Base-by-base conservation (phyloP, 805 yeast genomes). In the Saccharomyces jurei region DNA sequence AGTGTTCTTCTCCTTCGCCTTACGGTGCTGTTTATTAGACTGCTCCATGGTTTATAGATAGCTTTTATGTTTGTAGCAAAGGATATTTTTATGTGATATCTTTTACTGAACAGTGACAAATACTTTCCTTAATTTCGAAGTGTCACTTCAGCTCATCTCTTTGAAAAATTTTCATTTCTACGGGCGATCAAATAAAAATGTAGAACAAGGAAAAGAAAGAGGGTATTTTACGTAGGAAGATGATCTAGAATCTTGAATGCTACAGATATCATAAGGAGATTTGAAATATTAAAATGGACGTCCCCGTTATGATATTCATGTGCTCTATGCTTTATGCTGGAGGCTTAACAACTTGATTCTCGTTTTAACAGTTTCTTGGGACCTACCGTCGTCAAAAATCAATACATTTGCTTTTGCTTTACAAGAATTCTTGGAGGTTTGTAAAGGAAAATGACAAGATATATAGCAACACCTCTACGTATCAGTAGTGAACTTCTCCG, bases 1-100 rank as follows among this genome's bases (percentile, higher is more conserved):
- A 1, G 90, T 76, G 32, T 77, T 79, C 65, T 72, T 75, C 46
- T 72, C 73, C 52, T 76, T 73, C 52, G 77, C 78, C 50, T 84
- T 85, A 60, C 97, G 78, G 67, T 92, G 98, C 54, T 90, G 77
- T 75, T 88, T 91, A 71, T 92, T 89, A 48, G 82, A 67, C 76
- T 87, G 95, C 60, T 80, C 78, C 71, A 72, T 73, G 11, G 49
- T 21, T 46, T 17, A 21, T 22, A 17, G 10, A 36, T 36, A 36
- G 6, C 44, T 36, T 9, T 8, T 22, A 21, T 36, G 11, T 10
- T 17, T 36, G 22, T 36, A 17, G 1, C 25, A 21, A 36, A 8
- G 17, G 11, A 4, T 36, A 10, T 17, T 36, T 17, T n/a, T 17
- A 6, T n/a, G 17, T 9, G 25, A 36, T 36, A 36, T n/a, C 8